Percentiles rank a stretch among this genome's conserved stretches.
Evolutionary conservation across 768 basidiomycete genomes (phyloP).

Genomic region (Psilocybe cyanescens): DNA sequence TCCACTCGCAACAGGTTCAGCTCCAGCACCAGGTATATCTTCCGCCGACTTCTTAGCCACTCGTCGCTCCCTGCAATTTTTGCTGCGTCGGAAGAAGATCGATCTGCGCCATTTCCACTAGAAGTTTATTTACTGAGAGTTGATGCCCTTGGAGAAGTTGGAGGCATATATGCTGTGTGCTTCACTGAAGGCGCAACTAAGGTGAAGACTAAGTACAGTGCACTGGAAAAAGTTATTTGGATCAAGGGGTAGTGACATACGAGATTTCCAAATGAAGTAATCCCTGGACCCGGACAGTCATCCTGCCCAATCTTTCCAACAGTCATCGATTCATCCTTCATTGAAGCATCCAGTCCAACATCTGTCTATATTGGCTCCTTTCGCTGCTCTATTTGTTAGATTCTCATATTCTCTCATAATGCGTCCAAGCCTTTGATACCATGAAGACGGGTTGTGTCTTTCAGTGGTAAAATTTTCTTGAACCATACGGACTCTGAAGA

Average conservation of each 20-base stretch:
- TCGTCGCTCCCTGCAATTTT: conserved; percentile 9
- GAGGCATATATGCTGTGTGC: background rate
- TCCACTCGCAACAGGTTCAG: conserved; percentile 21
- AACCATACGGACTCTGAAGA: too few species aligned
- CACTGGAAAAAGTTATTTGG: background rate
- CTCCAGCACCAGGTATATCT: background rate
- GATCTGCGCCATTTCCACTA: background rate
- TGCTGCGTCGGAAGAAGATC: background rate
- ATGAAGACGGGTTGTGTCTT: too few species aligned
- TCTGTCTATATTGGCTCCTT: too few species aligned
- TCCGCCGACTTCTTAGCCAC: conserved; percentile 9
- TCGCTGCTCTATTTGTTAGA: too few species aligned
- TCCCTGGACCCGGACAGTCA: too few species aligned
- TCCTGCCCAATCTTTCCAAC: too few species aligned
- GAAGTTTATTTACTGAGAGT: background rate
- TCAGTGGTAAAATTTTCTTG: too few species aligned
- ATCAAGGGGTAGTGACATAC: background rate
- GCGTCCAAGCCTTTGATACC: too few species aligned
- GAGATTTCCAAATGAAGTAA: too few species aligned
- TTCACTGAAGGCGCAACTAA: background rate
- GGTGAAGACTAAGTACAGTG: background rate
- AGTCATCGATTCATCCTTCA: too few species aligned
- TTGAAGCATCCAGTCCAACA: too few species aligned
- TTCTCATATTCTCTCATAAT: too few species aligned
- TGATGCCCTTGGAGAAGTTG: background rate